Evolutionary conservation across 768 basidiomycete species (phyloP).

Genomic region (Clitopilus passeckerianus): DNA sequence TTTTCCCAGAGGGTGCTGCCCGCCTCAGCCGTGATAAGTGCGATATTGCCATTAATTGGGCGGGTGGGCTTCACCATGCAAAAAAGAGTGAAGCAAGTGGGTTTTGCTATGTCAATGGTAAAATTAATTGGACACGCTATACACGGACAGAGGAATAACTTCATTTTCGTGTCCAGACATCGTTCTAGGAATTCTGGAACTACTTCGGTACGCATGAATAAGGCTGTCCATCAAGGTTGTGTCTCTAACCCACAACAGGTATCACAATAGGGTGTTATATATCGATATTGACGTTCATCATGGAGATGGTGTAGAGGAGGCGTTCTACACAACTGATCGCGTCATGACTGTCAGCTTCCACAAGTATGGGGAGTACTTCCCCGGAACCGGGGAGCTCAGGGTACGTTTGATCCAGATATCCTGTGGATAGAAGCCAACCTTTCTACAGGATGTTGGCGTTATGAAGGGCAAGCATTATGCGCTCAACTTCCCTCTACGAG

Average conservation of each 20-base stretch:
- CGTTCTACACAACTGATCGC: constrained; percentile 97
- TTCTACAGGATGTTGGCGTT: constrained; percentile 78
- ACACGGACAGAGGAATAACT: neutral
- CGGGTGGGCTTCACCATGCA: constrained; percentile 96
- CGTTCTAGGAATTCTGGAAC: constrained; percentile 92
- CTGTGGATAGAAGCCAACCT: constrained; percentile 4
- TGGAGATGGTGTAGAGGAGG: constrained; percentile 98
- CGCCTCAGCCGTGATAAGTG: constrained; percentile 94
- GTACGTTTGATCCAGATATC: constrained; percentile 34
- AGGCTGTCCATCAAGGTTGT: neutral
- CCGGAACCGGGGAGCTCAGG: constrained; percentile 95
- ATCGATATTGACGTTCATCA: constrained; percentile 99
- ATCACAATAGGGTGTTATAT: constrained; percentile 92
- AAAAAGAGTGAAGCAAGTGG: constrained; percentile 99
- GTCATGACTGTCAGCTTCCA: constrained; percentile 99
- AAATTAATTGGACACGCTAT: neutral
- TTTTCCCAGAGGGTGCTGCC: constrained; percentile 87
- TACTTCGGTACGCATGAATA: constrained; percentile 58
- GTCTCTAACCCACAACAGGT: constrained; percentile 39
- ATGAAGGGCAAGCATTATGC: constrained; percentile 93
- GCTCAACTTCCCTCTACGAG: constrained; percentile 90
- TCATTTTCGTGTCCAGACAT: constrained; percentile 59
- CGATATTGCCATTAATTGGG: constrained; percentile 99
- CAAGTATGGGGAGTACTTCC: constrained; percentile 99
- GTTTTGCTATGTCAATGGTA: constrained; percentile 98